Evolutionary conservation across 1,284 basidiomycete genomes (phyloP).

Genomic region (Cerioporus squamosus): DNA sequence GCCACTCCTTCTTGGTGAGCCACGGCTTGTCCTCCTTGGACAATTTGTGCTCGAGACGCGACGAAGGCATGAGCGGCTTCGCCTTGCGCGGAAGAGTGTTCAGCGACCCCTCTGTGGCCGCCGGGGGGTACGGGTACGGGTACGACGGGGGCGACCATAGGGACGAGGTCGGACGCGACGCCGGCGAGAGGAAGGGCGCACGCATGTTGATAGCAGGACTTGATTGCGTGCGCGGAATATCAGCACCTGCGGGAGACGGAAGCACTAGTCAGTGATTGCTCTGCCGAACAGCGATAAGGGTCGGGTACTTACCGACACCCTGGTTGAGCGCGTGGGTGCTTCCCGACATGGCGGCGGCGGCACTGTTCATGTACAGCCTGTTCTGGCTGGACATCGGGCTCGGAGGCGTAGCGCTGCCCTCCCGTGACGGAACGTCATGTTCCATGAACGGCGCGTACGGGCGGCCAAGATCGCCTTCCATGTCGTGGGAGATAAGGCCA

Average conservation of each 20-base stretch:
- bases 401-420: conserved; percentile 31
- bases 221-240: conserved; percentile 41
- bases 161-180: conserved; percentile 61
- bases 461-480: conserved; percentile 34
- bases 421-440: conserved; percentile 16
- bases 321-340: conserved; percentile 24
- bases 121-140: conserved; percentile 36
- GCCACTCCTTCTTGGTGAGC: conserved; percentile 53
- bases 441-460: conserved; percentile 62
- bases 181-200: conserved; percentile 67
- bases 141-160: conserved; percentile 63
- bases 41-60: conserved; percentile 51
- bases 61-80: conserved; percentile 52
- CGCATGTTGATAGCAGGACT: conserved; percentile 55
- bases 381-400: conserved; percentile 36
- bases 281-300: background rate
- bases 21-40: conserved; percentile 65
- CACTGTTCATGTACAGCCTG: conserved; percentile 49
- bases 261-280: no score
- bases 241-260: no score
- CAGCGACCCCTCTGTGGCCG: conserved; percentile 35
- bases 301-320: conserved; percentile 19
- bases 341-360: conserved; percentile 41
- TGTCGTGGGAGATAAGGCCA: conserved; percentile 22
- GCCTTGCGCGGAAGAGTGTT: conserved; percentile 38